Evolutionary conservation across 2,329 filamentous ascomycete species (phyloP).

Genomic region (Trichoderma polysporum): DNA sequence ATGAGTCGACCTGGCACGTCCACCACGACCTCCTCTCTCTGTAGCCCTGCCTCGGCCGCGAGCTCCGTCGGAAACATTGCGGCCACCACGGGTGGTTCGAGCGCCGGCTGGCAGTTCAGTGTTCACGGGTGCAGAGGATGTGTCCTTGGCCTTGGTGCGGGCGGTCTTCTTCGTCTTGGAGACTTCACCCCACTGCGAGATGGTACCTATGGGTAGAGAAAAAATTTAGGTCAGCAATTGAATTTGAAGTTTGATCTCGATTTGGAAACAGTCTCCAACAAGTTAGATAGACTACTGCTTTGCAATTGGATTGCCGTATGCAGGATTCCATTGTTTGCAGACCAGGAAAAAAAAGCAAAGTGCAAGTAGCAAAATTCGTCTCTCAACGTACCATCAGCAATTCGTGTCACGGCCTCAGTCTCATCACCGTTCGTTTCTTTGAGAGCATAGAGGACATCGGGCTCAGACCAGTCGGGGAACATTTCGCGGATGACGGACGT

Average conservation of each 20-base stretch:
- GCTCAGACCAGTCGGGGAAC: slow-evolving; percentile 93
- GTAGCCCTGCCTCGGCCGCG: slow-evolving; percentile 62
- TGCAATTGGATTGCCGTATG: slow-evolving; percentile 23
- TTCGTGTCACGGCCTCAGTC: slow-evolving; percentile 71
- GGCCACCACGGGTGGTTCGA: slow-evolving; percentile 59
- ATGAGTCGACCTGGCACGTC: slow-evolving; percentile 63
- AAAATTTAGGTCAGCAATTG: slow-evolving; percentile 23
- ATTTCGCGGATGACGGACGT: slow-evolving; percentile 84
- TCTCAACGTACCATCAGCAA: slow-evolving; percentile 65
- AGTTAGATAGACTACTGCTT: background rate
- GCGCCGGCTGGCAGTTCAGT: slow-evolving; percentile 45
- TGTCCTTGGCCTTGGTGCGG: slow-evolving; percentile 70
- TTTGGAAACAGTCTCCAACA: background rate
- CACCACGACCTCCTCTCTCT: slow-evolving; percentile 61
- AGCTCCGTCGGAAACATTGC: slow-evolving; percentile 59
- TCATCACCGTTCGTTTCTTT: slow-evolving; percentile 84
- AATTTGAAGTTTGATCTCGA: background rate
- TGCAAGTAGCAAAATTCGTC: background rate
- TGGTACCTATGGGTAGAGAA: slow-evolving; percentile 56
- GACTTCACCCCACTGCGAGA: slow-evolving; percentile 83
- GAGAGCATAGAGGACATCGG: slow-evolving; percentile 88
- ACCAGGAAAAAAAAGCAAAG: background rate
- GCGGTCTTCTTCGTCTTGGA: slow-evolving; percentile 76
- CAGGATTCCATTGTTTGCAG: slow-evolving; percentile 24
- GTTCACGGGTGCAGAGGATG: slow-evolving; percentile 50